phyloP scores from a whole-genome alignment of 169 alveolate genomes.

The Plasmodium billcollinsi region DNA sequence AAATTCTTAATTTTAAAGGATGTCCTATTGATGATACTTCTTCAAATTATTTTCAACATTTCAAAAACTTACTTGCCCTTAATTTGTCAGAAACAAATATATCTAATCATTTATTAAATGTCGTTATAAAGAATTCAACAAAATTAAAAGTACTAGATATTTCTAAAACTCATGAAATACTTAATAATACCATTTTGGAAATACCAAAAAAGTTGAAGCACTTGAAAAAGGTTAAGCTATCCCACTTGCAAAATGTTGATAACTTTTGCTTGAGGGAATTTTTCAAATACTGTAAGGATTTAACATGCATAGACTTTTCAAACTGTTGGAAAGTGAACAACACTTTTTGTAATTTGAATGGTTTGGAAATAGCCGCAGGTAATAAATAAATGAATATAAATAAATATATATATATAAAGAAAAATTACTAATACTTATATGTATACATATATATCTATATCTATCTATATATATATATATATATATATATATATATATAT shows the following conservation, averaged over 20 bases:
- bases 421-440: no score
- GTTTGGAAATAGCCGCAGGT: constrained; percentile 66
- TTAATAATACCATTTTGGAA: constrained; percentile 25
- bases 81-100: constrained; percentile 60
- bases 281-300: constrained; percentile 39
- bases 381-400: background rate
- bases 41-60: constrained; percentile 16
- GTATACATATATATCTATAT: no score
- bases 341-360: constrained; percentile 45
- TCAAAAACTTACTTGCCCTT: constrained; percentile 44
- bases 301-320: constrained; percentile 52
- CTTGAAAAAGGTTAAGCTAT: constrained; percentile 13
- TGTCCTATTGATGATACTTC: constrained; percentile 46
- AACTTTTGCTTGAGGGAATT: constrained; percentile 61
- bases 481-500: no score
- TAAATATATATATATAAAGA: no score
- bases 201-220: constrained; percentile 20
- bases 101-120: constrained; percentile 29
- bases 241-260: constrained; percentile 50
- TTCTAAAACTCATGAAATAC: constrained; percentile 40
- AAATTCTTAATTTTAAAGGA: constrained; percentile 34
- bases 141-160: constrained; percentile 29
- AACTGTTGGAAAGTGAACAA: constrained; percentile 71
- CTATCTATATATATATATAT: no score
- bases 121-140: constrained; percentile 5